Evolutionary conservation across 371 early-diverging fungal species (phyloP), one percentile per base, ranked within the genome.

Genomic region (Quaeritorhiza haematococci): DNA sequence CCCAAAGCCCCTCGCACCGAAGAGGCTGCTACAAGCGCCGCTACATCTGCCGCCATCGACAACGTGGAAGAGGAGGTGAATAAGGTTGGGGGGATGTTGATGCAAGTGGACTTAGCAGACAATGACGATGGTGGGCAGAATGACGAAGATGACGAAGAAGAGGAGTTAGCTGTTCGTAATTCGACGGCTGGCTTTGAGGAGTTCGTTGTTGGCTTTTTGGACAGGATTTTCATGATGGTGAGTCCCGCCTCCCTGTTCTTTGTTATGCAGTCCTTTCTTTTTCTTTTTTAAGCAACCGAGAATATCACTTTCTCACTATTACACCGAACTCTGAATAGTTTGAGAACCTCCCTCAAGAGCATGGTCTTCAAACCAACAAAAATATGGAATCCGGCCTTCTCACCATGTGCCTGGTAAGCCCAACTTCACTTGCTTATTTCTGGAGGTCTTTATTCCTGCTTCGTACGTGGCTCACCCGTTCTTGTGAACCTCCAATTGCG

Each of bases 201-300:
- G 30, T 94, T 92, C 92, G 64, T 91, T n/a, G 78, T 85, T 41
- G 84, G 86, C 62, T 91, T 87, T 54, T 67, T 91, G 64, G 82
- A 86, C n/a, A 73, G 91, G 10, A 75, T 87, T 0, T 89, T 90
- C 53, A 74, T 75, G 13, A 77, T 92, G 56, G 86, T 88, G 72
- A 54, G 67, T 64, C 10, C 32, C 23, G 26, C 15, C 10, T 47
- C 15, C 24, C 27, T n/a, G 10, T 38, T n/a, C 38, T 38, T 38
- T 13, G 13, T 30, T 38, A 56, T 13, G 19, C 23, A 17, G 1
- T 17, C n/a, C n/a, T n/a, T n/a, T 32, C 27, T 17, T 19, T 28
- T 30, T 47, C 24, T 27, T 30, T 49, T 41, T 8, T 38, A 57
- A 27, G 26, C 29, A 19, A 30, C 21, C 62, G 26, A 29, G 29